Conservation (phyloP, 345 rosid species). For the Fremontodendron californicum region DNA sequence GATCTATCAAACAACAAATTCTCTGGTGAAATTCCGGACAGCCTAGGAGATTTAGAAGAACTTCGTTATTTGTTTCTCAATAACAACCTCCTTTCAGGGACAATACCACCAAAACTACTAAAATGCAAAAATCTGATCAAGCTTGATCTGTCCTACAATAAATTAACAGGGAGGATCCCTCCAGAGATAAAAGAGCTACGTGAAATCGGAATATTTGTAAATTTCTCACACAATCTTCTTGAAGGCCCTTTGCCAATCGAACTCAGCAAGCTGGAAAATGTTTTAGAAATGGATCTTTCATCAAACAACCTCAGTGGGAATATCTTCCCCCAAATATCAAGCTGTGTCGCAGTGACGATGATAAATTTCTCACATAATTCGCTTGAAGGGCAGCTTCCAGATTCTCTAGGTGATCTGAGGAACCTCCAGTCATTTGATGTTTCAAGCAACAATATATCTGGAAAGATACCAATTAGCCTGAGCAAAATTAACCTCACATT, state of each 20-base stretch:
- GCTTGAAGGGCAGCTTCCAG: slow-evolving; percentile 46
- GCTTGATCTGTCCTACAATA: slow-evolving; percentile 46
- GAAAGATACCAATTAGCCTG: slow-evolving; percentile 43
- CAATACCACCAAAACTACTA: slow-evolving; percentile 39
- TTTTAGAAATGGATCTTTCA: slow-evolving; percentile 51
- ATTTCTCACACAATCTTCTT: slow-evolving; percentile 43
- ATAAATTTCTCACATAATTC: slow-evolving; percentile 40
- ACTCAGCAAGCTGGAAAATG: slow-evolving; percentile 52
- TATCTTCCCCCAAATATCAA: slow-evolving; percentile 39
- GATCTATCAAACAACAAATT: slow-evolving; percentile 46
- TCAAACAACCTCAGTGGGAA: slow-evolving; percentile 41
- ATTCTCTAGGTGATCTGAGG: slow-evolving; percentile 37
- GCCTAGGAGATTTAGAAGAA: slow-evolving; percentile 31
- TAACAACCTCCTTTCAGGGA: slow-evolving; percentile 50
- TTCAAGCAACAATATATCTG: slow-evolving; percentile 42
- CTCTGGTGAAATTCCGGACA: slow-evolving; percentile 39
- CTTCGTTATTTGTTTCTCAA: slow-evolving; percentile 36
- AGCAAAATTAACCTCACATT: slow-evolving; percentile 33
- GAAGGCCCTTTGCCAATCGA: slow-evolving; percentile 49
- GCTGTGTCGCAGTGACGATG: slow-evolving; percentile 37
- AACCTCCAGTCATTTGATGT: slow-evolving; percentile 47
- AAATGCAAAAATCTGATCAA: slow-evolving; percentile 31
- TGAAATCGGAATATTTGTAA: slow-evolving; percentile 39
- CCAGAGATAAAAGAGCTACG: slow-evolving; percentile 32
- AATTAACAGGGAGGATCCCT: slow-evolving; percentile 43